These are phyloP conservation scores for Stephania japonica DNA, from an alignment of 164 flowering plant species.

Conservation along the genomic window DNA sequence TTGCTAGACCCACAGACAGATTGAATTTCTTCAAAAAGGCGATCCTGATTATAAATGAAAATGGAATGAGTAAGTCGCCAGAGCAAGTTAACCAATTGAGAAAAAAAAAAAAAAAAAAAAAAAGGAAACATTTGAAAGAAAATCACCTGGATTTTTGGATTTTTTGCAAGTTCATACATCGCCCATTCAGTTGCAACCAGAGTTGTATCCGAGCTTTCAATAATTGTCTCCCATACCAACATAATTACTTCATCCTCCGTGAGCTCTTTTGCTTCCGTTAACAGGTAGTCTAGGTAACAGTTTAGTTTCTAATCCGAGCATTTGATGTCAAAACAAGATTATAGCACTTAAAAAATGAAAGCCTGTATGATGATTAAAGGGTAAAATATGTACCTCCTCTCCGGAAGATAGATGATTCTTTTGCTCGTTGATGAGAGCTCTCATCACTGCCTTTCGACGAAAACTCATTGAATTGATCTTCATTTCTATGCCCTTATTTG, in stretches of 20 bases:
- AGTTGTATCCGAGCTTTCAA: constrained; percentile 80
- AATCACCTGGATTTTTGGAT: constrained; percentile 52
- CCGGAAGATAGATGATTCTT: constrained; percentile 44
- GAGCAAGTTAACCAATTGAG: background rate
- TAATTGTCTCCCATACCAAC: constrained; percentile 77
- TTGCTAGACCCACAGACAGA: constrained; percentile 55
- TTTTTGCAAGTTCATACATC: constrained; percentile 77
- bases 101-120: too few species aligned
- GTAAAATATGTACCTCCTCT: constrained; percentile 51
- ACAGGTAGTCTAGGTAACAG: constrained; percentile 53
- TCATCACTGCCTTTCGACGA: constrained; percentile 58
- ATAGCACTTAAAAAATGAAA: background rate
- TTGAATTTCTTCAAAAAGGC: constrained; percentile 44
- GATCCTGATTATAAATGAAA: constrained; percentile 33
- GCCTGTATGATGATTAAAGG: background rate
- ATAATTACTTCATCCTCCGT: constrained; percentile 50
- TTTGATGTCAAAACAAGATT: background rate
- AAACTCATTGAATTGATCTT: constrained; percentile 39
- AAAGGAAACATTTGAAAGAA: background rate
- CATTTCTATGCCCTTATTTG: constrained; percentile 54
- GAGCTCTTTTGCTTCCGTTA: constrained; percentile 51
- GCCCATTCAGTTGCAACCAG: constrained; percentile 89
- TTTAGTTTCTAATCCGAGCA: constrained; percentile 34
- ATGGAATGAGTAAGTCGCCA: background rate
- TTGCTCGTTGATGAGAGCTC: constrained; percentile 51